Base-by-base conservation (phyloP, 257 asterid genomes). In the Perilla frutescens region DNA sequence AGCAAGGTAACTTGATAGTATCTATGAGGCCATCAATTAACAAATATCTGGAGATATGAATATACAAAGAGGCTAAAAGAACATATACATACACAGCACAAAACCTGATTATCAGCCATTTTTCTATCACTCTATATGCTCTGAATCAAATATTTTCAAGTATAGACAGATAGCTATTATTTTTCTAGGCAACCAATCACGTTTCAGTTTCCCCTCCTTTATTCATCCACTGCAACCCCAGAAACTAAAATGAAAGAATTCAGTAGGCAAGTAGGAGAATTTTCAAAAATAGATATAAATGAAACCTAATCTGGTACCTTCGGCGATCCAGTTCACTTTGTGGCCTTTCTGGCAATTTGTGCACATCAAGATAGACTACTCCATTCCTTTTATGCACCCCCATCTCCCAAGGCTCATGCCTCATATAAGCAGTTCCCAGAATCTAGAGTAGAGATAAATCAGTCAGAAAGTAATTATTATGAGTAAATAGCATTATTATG, bases 381-480 rank as follows among this genome's bases (percentile, higher is more conserved):
- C 97, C 96, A 65, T 91, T 91, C 85, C 97, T 84, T 81, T 90
- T 94, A 82, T 94, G 99, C 61, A 94, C 97, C 73, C 99, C 99
- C 99, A 94, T 94, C 84, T 94, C 99, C 99, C 99, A 94, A 57
- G 99, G 91, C 60, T 94, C 99, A 29, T 94, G 86, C 86, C 96
- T 86, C 34, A 84, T 82, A 86, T 94, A 94, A 75, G 97, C 95
- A 74, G 97, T 87, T 49, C 97, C 97, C 89, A 94, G 68, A 84
- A 94, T 91, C 99, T 94, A 74, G 75, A 81, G 47, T 94, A 74
- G 75, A 81, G 47, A 82, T 20, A 74, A 70, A 72, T 75, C 34
- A 48, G 8, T 12, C 70, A 77, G 40, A 60, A 63, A 15, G 40
- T 50, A 55, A 31, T 44, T 57, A 51, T 9, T 13, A 50, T 50